These are phyloP conservation scores for Aspergillus neoniger DNA, from an alignment of 2,329 filamentous ascomycete genomes.

Conservation along the genomic window DNA sequence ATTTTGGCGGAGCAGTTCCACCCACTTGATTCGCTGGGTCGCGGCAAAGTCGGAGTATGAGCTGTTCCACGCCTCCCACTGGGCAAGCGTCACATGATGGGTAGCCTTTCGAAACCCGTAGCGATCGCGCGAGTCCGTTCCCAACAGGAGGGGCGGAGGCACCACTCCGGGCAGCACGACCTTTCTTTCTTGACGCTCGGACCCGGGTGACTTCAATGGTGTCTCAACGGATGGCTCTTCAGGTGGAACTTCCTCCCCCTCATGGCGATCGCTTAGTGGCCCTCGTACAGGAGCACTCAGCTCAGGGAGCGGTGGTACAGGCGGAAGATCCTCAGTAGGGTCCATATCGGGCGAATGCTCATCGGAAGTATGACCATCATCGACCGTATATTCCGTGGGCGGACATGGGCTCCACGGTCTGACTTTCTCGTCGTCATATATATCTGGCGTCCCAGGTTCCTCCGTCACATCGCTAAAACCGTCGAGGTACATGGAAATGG, in stretches of 20 bases:
- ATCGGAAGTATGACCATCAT: slow-evolving; percentile 27
- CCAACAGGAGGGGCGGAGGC: slow-evolving; percentile 39
- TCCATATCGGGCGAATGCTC: slow-evolving; percentile 24
- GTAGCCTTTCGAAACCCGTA: slow-evolving; percentile 92
- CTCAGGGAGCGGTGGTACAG: slow-evolving; percentile 7
- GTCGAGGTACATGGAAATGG: slow-evolving; percentile 62
- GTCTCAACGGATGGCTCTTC: slow-evolving; percentile 9
- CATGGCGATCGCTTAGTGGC: slow-evolving; percentile 18
- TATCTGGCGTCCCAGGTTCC: slow-evolving; percentile 38
- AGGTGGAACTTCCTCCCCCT: slow-evolving; percentile 14
- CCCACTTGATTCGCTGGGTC: slow-evolving; percentile 79
- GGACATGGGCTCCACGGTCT: slow-evolving; percentile 31
- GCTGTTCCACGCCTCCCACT: slow-evolving; percentile 80
- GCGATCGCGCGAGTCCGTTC: slow-evolving; percentile 63
- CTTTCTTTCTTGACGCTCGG: slow-evolving; percentile 21
- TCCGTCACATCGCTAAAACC: slow-evolving; percentile 54
- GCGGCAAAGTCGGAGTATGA: slow-evolving; percentile 74
- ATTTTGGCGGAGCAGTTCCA: slow-evolving; percentile 72
- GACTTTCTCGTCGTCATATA: slow-evolving; percentile 34
- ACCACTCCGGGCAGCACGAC: slow-evolving; percentile 39
- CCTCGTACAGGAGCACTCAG: slow-evolving; percentile 16
- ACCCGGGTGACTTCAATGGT: background rate
- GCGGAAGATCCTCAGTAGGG: slow-evolving; percentile 24
- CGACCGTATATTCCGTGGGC: slow-evolving; percentile 29
- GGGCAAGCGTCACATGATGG: slow-evolving; percentile 71